phyloP scores from a whole-genome alignment of 345 rosid genomes.

The Hibiscus trionum region DNA sequence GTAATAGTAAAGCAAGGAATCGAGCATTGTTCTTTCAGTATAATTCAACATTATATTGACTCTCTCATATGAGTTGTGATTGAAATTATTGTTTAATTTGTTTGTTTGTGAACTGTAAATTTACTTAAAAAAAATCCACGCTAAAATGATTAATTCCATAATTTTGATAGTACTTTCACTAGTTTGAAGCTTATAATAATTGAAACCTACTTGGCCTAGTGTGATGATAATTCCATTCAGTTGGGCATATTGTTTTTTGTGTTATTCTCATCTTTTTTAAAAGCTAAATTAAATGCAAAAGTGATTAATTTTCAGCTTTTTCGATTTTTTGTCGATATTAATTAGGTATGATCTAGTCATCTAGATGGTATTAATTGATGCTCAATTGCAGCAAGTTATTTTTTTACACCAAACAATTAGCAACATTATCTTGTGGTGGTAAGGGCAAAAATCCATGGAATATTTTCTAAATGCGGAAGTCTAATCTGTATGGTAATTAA shows the following conservation, averaged over 20 bases:
- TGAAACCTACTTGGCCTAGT: not conserved
- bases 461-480: slow-evolving; percentile 27
- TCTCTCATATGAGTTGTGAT: not conserved
- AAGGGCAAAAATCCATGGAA: slow-evolving; percentile 18
- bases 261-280: too few relatives aligned
- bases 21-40: too few relatives aligned
- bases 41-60: not conserved
- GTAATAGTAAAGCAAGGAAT: not conserved
- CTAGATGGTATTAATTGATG: not conserved
- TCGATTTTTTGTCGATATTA: not conserved
- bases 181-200: not conserved
- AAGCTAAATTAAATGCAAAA: too few relatives aligned
- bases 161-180: not conserved
- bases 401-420: slow-evolving; percentile 13
- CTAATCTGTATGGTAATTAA: slow-evolving; percentile 29
- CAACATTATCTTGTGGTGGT: slow-evolving; percentile 21
- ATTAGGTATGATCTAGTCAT: not conserved
- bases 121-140: not conserved
- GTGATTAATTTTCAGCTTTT: not conserved
- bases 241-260: too few relatives aligned
- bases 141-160: not conserved
- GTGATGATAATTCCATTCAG: too few relatives aligned
- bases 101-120: not conserved
- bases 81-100: not conserved
- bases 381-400: not conserved